phyloP scores from a whole-genome alignment of 441 rosid genomes.

The Syzygium syzygioides region DNA sequence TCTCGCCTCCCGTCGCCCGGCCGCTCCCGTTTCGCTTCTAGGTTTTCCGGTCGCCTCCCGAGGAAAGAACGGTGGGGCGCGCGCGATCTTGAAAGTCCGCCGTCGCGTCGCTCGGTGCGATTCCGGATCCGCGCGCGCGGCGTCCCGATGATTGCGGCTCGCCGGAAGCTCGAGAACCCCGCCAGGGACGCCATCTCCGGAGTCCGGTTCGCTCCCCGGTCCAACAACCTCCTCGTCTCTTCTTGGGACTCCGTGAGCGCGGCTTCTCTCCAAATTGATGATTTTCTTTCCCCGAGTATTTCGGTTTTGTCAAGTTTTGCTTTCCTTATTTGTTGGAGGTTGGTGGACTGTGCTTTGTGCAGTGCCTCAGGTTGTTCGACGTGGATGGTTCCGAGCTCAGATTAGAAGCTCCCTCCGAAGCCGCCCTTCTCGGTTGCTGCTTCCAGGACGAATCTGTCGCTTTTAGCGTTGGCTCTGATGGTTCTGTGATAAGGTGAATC shows the following conservation, averaged over 20 bases:
- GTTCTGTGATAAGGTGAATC: conserved; percentile 58
- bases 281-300: not conserved
- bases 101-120: not conserved
- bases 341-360: not conserved
- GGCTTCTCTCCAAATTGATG: not conserved
- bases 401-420: conserved; percentile 32
- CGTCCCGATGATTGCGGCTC: conserved; percentile 27
- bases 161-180: conserved; percentile 40
- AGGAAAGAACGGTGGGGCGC: not conserved
- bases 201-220: conserved; percentile 62
- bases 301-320: not conserved
- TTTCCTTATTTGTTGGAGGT: not conserved
- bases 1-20: not conserved
- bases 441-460: conserved; percentile 53
- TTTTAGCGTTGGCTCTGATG: conserved; percentile 54
- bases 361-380: conserved; percentile 73
- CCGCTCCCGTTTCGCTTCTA: not conserved
- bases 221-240: conserved; percentile 75
- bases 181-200: conserved; percentile 64
- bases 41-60: not conserved
- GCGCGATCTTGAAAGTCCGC: not conserved
- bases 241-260: conserved; percentile 92
- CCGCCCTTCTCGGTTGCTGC: conserved; percentile 80
- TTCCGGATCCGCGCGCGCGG: not conserved
- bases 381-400: conserved; percentile 52